Evolutionary conservation across 495 filamentous ascomycete genomes (phyloP), one percentile per base, ranked within the genome.

Genomic region (Cercophora newfieldiana): DNA sequence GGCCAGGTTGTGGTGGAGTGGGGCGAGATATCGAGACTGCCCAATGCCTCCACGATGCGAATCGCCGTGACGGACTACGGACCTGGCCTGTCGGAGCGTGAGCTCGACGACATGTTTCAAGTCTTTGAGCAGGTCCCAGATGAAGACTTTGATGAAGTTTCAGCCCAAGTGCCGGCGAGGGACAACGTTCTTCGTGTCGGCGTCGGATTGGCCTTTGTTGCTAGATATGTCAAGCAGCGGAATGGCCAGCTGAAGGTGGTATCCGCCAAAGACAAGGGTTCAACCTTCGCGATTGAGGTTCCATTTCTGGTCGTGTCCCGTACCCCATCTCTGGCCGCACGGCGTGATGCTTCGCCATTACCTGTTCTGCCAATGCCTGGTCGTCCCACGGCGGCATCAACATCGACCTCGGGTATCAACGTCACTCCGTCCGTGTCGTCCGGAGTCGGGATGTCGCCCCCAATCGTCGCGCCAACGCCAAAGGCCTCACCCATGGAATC

Each of bases 41-140:
- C 29, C 0, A 77, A 76, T 10, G 78, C 80, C 49, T 81, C 81
- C 2, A 83, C 83, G 1, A 77, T 94, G 8, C 88, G 92, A 67
- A 78, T 93, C 30, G 82, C 83, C 7, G 82, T 94, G 4, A 74
- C 89, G 30, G 92, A 96, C 64, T 90, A 88, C 0, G 92, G 92
- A 0, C 75, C 74, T 18, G 92, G 92, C 0, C 92, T 96, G 79
- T 84, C 83, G 1, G 74, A 84, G 6, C 75, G 81, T 18, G 88
- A 87, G 61, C 77, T 94, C 0, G 90, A 94, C 62, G 77, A 83
- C 7, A 78, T 96, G 12, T 94, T 94, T 72, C 80, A 87, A 50
- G 90, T 94, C 51, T 82, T 96, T 7, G 92, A 96, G 72, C 90
- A 95, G 72, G 88, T 93, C 0, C 87, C 89, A 2, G 71, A 73